phyloP scores from a whole-genome alignment of 2,329 filamentous ascomycete species.

The Colletotrichum tropicicola region DNA sequence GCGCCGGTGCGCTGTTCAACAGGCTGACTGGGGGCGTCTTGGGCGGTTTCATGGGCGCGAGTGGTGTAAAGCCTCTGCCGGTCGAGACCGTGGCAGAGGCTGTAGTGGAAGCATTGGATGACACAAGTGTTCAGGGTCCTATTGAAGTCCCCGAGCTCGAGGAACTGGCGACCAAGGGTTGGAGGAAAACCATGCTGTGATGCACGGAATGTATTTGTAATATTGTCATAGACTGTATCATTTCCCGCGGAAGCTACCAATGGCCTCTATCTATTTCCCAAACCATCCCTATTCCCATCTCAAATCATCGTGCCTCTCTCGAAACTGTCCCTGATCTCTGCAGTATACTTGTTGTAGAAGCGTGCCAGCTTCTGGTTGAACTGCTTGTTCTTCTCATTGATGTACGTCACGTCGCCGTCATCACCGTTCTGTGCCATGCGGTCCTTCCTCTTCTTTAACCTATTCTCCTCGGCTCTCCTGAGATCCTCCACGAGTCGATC shows the following conservation, averaged over 20 bases:
- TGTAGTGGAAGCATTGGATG: slow-evolving; percentile 84
- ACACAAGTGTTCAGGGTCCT: slow-evolving; percentile 76
- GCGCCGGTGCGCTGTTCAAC: slow-evolving; percentile 81
- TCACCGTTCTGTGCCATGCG: slow-evolving; percentile 82
- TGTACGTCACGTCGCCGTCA: slow-evolving; percentile 93
- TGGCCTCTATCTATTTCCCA: not conserved
- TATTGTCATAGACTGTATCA: slow-evolving; percentile 41
- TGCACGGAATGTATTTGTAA: slow-evolving; percentile 12
- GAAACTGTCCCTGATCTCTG: slow-evolving; percentile 96
- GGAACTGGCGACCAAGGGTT: slow-evolving; percentile 79
- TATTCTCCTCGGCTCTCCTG: slow-evolving; percentile 85
- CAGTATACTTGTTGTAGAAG: slow-evolving; percentile 99
- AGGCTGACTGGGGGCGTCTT: slow-evolving; percentile 79
- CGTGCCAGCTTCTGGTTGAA: slow-evolving; percentile 97
- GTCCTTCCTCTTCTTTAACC: slow-evolving; percentile 86
- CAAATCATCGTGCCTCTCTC: slow-evolving; percentile 96
- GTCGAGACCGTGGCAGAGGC: slow-evolving; percentile 89
- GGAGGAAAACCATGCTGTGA: slow-evolving; percentile 91
- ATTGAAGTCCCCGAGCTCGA: slow-evolving; percentile 85
- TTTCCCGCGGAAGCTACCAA: slow-evolving; percentile 7
- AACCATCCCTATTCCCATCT: slow-evolving; percentile 31
- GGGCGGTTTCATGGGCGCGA: slow-evolving; percentile 80
- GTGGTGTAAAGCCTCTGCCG: slow-evolving; percentile 85
- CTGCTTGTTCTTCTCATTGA: slow-evolving; percentile 99
- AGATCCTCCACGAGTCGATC: slow-evolving; percentile 89